A percentile compares a stretch with the other conserved stretches of the same genome.
phyloP scores from a whole-genome alignment of 139 green algal genomes.

The Pseudopediastrum boryanum region DNA sequence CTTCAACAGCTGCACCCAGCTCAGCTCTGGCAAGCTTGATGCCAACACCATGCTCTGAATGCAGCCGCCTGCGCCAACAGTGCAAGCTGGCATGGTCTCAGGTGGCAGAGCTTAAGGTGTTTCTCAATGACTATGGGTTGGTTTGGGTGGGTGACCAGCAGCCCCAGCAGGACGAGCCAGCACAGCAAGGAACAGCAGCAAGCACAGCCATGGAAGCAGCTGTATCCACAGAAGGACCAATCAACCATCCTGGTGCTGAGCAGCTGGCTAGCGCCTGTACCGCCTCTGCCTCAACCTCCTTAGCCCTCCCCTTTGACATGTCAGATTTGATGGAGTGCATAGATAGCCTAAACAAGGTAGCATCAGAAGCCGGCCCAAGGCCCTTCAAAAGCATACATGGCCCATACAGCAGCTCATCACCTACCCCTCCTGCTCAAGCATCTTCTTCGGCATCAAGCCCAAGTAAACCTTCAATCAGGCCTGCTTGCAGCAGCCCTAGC shows the following conservation, averaged over 20 bases:
- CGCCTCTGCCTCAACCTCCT: background rate
- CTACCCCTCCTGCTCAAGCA: constrained; percentile 33
- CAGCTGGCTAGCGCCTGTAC: background rate
- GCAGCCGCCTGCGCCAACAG: constrained; percentile 14
- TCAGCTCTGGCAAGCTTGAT: too few species aligned
- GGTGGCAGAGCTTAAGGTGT: constrained; percentile 58
- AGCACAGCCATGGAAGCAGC: constrained; percentile 1
- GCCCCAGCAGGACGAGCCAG: background rate
- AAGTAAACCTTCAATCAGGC: background rate
- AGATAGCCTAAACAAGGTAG: constrained; percentile 52
- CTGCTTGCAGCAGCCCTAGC: constrained; percentile 9
- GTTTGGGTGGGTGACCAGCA: constrained; percentile 54
- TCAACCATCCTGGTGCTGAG: background rate
- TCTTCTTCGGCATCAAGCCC: background rate
- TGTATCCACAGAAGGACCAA: background rate
- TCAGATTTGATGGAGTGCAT: constrained; percentile 38
- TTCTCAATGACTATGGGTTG: constrained; percentile 69
- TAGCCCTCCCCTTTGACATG: constrained; percentile 21
- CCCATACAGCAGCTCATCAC: too few species aligned
- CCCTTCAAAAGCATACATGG: too few species aligned
- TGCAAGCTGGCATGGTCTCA: constrained; percentile 31
- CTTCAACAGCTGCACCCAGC: too few species aligned
- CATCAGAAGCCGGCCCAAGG: constrained; percentile 46
- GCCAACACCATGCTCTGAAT: background rate
- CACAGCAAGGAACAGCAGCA: background rate